These are phyloP conservation scores for Sporobolomyces phaffii DNA, from an alignment of 768 basidiomycete genomes.

Conservation along the genomic window DNA sequence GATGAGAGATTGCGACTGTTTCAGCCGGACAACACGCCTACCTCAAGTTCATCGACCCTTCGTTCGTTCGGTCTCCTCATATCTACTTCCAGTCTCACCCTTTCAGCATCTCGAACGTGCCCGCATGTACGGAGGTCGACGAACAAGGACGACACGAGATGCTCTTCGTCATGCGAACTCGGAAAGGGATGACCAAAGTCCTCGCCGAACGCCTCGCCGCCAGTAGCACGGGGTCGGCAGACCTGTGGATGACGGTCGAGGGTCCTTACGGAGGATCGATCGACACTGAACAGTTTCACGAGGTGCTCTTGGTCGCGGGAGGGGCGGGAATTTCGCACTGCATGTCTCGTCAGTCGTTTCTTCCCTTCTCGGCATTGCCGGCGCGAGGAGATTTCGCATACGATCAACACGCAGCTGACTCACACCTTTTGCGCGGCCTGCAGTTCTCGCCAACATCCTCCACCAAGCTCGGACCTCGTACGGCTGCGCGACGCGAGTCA, in stretches of 20 bases:
- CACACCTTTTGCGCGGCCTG: background rate
- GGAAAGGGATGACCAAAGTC: slow-evolving; percentile 30
- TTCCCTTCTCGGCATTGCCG: background rate
- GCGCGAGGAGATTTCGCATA: no score
- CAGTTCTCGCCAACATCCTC: slow-evolving; percentile 24
- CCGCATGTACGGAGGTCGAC: slow-evolving; percentile 15
- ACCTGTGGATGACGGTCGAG: slow-evolving; percentile 12
- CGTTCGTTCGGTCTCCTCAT: slow-evolving; percentile 14
- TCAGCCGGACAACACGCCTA: slow-evolving; percentile 13
- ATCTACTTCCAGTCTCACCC: slow-evolving; percentile 33
- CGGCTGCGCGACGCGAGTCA: slow-evolving; percentile 9
- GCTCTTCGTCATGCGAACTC: slow-evolving; percentile 34
- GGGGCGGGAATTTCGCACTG: slow-evolving; percentile 31
- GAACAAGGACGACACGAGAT: slow-evolving; percentile 27
- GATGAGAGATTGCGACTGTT: background rate
- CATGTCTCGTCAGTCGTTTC: slow-evolving; percentile 18
- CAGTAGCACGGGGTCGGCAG: slow-evolving; percentile 4
- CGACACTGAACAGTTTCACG: slow-evolving; percentile 29
- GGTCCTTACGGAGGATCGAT: slow-evolving; percentile 9
- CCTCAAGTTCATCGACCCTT: slow-evolving; percentile 25
- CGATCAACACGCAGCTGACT: no score
- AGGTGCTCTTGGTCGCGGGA: slow-evolving; percentile 31
- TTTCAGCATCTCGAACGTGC: slow-evolving; percentile 35
- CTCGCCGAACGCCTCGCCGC: slow-evolving; percentile 17
- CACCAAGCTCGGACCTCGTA: slow-evolving; percentile 13